Evolutionary conservation across 257 asterid species (phyloP).

Genomic region (Lycium barbarum): DNA sequence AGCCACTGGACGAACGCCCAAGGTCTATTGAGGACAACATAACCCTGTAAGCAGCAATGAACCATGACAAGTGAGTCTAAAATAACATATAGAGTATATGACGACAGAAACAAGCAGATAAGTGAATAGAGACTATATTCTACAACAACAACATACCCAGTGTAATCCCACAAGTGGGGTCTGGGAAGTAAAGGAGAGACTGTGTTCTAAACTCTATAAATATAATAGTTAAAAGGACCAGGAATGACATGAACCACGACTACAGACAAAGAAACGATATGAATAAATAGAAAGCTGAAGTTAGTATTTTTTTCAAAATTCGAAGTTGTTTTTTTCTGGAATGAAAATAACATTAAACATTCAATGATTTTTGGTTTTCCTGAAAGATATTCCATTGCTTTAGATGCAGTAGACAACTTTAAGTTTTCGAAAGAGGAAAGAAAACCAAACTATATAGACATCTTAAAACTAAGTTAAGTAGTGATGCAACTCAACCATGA

Average conservation of each 20-base stretch:
- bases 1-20: slow-evolving; percentile 81
- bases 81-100: background rate
- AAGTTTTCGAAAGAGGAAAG: background rate
- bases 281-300: background rate
- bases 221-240: slow-evolving; percentile 8
- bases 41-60: slow-evolving; percentile 49
- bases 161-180: no score
- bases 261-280: background rate
- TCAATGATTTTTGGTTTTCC: background rate
- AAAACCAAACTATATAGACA: background rate
- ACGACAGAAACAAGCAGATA: background rate
- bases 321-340: background rate
- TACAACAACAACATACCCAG: background rate
- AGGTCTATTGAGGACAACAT: slow-evolving; percentile 70
- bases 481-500: background rate
- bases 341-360: background rate
- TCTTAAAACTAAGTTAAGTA: background rate
- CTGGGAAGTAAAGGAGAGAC: background rate
- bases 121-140: background rate
- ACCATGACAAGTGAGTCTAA: background rate
- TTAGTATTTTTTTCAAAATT: background rate
- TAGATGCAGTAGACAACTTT: background rate
- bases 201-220: background rate
- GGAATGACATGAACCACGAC: background rate
- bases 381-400: background rate